Evolutionary conservation across 495 filamentous ascomycete genomes (phyloP).

Genomic region (Penicillium lagena): DNA sequence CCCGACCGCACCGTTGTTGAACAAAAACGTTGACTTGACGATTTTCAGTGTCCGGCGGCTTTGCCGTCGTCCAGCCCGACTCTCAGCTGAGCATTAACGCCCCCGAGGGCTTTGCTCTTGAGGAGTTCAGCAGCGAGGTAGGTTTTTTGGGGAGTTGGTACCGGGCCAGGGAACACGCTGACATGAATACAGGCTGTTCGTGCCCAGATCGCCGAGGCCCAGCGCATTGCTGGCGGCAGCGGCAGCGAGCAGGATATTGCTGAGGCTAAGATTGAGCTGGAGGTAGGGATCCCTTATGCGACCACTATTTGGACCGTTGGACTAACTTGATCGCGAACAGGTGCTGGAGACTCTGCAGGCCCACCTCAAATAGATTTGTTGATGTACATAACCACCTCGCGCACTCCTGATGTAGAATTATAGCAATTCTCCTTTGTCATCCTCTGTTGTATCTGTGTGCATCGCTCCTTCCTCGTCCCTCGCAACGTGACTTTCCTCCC

Average conservation of each 20-base stretch:
- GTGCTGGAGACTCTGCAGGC: constrained; percentile 71
- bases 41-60: constrained; percentile 81
- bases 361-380: constrained; percentile 57
- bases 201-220: constrained; percentile 75
- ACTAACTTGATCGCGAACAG: constrained; percentile 29
- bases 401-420: constrained; percentile 40
- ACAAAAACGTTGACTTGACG: neutral
- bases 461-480: constrained; percentile 4
- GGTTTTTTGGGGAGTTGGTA: constrained; percentile 7
- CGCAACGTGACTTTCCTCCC: constrained; percentile 2
- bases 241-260: constrained; percentile 97
- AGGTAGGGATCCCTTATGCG: constrained; percentile 51
- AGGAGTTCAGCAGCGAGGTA: constrained; percentile 89
- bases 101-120: constrained; percentile 86
- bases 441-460: constrained; percentile 8
- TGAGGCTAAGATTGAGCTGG: constrained; percentile 97
- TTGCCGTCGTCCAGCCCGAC: constrained; percentile 93
- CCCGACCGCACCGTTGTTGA: constrained; percentile 5
- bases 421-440: constrained; percentile 27
- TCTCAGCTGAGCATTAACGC: constrained; percentile 96
- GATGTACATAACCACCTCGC: constrained; percentile 41
- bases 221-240: constrained; percentile 84
- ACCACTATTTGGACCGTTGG: neutral
- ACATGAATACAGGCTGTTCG: constrained; percentile 26
- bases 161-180: neutral